A percentile compares a stretch with the other conserved stretches of the same genome.
Conservation (phyloP, 2,329 filamentous ascomycete species). For the Monosporascus sp. region DNA sequence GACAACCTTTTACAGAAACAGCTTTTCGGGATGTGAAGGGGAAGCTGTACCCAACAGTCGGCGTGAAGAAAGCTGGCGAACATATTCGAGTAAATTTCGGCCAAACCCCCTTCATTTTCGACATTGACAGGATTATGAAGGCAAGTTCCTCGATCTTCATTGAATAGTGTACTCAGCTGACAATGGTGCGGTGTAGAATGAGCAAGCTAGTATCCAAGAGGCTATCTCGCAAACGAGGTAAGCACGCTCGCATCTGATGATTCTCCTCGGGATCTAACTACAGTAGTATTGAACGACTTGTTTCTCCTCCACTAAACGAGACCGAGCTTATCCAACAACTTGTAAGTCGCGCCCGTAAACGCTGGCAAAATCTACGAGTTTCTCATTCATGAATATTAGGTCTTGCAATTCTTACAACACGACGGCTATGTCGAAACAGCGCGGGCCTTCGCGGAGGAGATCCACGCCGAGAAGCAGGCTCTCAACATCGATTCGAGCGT, state of each 20-base stretch:
- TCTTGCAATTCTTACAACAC: conserved; percentile 84
- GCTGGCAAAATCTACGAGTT: neutral
- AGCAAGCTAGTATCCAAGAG: conserved; percentile 52
- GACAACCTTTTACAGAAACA: conserved; percentile 43
- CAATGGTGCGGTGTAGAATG: conserved; percentile 39
- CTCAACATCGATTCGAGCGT: conserved; percentile 53
- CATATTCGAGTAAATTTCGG: conserved; percentile 62
- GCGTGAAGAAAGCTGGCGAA: conserved; percentile 61
- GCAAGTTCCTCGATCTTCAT: conserved; percentile 38
- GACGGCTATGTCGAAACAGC: conserved; percentile 95
- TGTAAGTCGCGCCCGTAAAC: conserved; percentile 35
- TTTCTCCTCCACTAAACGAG: conserved; percentile 59
- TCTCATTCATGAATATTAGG: conserved; percentile 29
- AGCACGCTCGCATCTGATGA: neutral
- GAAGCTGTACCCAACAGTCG: conserved; percentile 61
- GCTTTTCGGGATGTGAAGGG: conserved; percentile 65
- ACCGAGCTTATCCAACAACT: conserved; percentile 76
- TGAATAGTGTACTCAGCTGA: neutral
- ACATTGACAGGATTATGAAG: conserved; percentile 82
- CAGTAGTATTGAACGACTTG: conserved; percentile 51
- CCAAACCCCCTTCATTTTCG: conserved; percentile 75
- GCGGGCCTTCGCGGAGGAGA: conserved; percentile 78
- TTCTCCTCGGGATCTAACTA: conserved; percentile 9
- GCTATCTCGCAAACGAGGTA: conserved; percentile 52
- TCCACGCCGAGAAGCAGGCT: conserved; percentile 66